A percentile compares a stretch with the other conserved stretches of the same genome.
Conservation (phyloP, 2,329 filamentous ascomycete genomes). For the Trichoderma cornu-damae region DNA sequence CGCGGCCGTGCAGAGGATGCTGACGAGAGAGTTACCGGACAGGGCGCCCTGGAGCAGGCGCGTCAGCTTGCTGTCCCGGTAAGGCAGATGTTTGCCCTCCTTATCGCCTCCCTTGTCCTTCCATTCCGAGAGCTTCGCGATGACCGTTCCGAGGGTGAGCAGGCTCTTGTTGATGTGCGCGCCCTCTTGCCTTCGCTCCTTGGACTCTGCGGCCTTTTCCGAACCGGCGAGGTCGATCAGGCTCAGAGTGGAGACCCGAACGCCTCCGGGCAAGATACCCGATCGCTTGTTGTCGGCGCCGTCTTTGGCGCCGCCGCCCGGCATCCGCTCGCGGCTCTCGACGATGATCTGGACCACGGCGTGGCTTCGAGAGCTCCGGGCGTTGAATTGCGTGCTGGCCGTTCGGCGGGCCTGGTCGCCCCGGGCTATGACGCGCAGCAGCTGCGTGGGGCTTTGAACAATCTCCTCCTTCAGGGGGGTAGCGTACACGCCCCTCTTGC, state of each 20-base stretch:
- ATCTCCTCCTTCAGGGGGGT: slow-evolving; percentile 97
- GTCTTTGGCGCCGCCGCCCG: slow-evolving; percentile 40
- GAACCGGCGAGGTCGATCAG: slow-evolving; percentile 95
- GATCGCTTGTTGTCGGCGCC: slow-evolving; percentile 58
- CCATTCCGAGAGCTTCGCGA: slow-evolving; percentile 81
- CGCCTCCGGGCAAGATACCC: slow-evolving; percentile 73
- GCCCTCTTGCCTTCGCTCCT: slow-evolving; percentile 88
- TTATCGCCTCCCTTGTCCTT: slow-evolving; percentile 79
- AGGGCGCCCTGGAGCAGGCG: slow-evolving; percentile 85
- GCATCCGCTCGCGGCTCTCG: slow-evolving; percentile 83
- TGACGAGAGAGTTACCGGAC: slow-evolving; percentile 89
- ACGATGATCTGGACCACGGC: slow-evolving; percentile 98
- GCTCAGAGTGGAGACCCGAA: slow-evolving; percentile 90
- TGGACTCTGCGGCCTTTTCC: slow-evolving; percentile 90
- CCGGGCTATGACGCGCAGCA: slow-evolving; percentile 88
- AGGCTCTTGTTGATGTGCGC: slow-evolving; percentile 99
- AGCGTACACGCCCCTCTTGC: slow-evolving; percentile 93
- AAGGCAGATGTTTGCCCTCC: slow-evolving; percentile 88
- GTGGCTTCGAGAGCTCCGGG: slow-evolving; percentile 93
- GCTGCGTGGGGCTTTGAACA: slow-evolving; percentile 92
- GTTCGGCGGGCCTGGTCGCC: slow-evolving; percentile 87
- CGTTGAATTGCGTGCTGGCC: slow-evolving; percentile 94
- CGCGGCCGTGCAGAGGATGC: slow-evolving; percentile 94
- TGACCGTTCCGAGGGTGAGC: slow-evolving; percentile 90
- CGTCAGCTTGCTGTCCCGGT: slow-evolving; percentile 95